Evolutionary conservation across 768 basidiomycete species (phyloP).

Genomic region (Tulasnella sp.): DNA sequence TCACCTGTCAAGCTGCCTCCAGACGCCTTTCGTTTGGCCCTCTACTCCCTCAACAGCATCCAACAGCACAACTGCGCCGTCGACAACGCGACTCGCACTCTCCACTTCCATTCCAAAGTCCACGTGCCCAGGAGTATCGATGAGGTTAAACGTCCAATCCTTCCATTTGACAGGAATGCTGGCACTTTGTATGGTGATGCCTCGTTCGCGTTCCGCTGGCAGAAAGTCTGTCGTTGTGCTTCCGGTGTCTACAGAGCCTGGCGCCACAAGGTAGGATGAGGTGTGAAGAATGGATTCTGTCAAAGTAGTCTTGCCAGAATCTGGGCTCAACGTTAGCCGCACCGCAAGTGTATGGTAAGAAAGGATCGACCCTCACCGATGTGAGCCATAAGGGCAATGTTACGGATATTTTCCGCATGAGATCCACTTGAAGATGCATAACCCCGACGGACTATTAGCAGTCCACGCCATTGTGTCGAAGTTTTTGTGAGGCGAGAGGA

Average conservation of each 20-base stretch:
- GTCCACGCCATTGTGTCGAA: background rate
- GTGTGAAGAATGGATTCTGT: conserved; percentile 79
- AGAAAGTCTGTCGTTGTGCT: conserved; percentile 88
- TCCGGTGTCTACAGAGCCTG: conserved; percentile 82
- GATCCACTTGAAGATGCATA: background rate
- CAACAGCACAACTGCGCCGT: conserved; percentile 80
- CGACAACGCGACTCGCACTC: conserved; percentile 82
- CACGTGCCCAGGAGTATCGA: conserved; percentile 87
- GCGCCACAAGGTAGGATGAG: conserved; percentile 60
- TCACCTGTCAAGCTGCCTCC: conserved; percentile 84
- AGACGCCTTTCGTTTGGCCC: conserved; percentile 82
- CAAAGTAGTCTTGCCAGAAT: conserved; percentile 83
- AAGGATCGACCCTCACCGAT: conserved; percentile 48
- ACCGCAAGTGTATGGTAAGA: background rate
- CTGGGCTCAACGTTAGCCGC: conserved; percentile 33
- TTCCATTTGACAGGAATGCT: conserved; percentile 86
- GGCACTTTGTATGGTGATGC: conserved; percentile 88
- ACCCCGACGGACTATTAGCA: background rate
- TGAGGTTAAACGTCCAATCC: conserved; percentile 75
- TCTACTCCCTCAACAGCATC: conserved; percentile 91
- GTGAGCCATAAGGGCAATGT: conserved; percentile 84
- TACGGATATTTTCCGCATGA: conserved; percentile 38
- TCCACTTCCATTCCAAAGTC: conserved; percentile 98
- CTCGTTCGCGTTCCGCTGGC: conserved; percentile 80
- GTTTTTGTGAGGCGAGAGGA: background rate